Evolutionary conservation across 306 rosid species (phyloP).

Genomic region (Chamaecrista fasciculata): DNA sequence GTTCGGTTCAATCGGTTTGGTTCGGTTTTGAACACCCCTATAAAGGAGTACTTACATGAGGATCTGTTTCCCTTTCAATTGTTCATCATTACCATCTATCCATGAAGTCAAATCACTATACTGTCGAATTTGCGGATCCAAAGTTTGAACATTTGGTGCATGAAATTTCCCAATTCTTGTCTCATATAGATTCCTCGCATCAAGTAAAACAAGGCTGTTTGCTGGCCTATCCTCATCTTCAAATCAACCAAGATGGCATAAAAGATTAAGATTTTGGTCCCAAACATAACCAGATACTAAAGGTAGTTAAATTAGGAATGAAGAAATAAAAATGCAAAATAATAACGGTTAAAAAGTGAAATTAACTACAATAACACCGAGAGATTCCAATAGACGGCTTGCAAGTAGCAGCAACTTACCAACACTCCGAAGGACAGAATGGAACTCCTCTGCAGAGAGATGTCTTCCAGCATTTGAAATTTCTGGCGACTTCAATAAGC

Average conservation of each 20-base stretch:
- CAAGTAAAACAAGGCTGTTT: constrained; percentile 57
- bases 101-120: constrained; percentile 87
- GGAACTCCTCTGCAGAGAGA: constrained; percentile 82
- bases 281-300: not conserved
- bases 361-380: not conserved
- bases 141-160: constrained; percentile 63
- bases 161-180: constrained; percentile 90
- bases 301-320: not conserved
- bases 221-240: constrained; percentile 39
- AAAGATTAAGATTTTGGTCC: constrained; percentile 19
- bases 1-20: too few relatives aligned
- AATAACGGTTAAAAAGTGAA: not conserved
- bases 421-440: constrained; percentile 64
- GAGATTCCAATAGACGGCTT: not conserved
- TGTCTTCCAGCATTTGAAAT: constrained; percentile 78
- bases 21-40: too few relatives aligned
- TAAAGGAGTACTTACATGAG: constrained; percentile 66
- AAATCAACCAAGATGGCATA: constrained; percentile 29
- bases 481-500: constrained; percentile 62
- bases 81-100: constrained; percentile 73
- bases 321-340: not conserved
- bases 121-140: constrained; percentile 84
- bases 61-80: constrained; percentile 65
- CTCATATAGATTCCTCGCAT: constrained; percentile 91
- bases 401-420: constrained; percentile 44